These are phyloP conservation scores for Saccharomycopsis phalli DNA, from an alignment of 1,139 yeast genomes.

Conservation along the genomic window DNA sequence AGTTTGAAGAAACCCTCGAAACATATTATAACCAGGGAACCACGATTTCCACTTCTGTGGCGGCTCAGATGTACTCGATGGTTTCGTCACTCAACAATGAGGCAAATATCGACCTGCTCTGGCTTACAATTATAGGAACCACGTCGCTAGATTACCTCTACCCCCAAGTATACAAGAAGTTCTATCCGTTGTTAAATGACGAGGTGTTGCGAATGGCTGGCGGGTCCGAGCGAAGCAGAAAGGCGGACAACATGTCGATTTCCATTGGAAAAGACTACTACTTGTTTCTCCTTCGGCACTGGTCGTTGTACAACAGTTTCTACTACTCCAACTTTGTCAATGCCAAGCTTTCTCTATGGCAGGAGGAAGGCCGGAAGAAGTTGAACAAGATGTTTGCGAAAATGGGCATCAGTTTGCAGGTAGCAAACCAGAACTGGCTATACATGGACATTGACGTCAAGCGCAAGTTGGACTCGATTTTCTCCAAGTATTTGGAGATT, in stretches of 20 bases:
- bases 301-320: conserved; percentile 89
- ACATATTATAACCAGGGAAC: conserved; percentile 78
- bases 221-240: conserved; percentile 24
- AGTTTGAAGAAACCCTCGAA: conserved; percentile 51
- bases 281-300: conserved; percentile 78
- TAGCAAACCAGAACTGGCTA: conserved; percentile 88
- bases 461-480: conserved; percentile 59
- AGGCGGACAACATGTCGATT: conserved; percentile 58
- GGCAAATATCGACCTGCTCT: conserved; percentile 53
- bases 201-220: conserved; percentile 71
- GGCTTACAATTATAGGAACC: conserved; percentile 88
- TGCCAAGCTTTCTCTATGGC: conserved; percentile 80
- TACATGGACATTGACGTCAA: conserved; percentile 81
- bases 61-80: conserved; percentile 74
- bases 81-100: conserved; percentile 68
- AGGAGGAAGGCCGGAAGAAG: conserved; percentile 82
- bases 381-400: conserved; percentile 88
- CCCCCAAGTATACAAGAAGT: conserved; percentile 66
- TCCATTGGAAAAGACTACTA: conserved; percentile 78
- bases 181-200: conserved; percentile 68
- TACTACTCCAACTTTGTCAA: conserved; percentile 84
- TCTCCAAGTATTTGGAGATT: conserved; percentile 58
- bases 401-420: conserved; percentile 88
- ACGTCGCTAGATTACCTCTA: conserved; percentile 69
- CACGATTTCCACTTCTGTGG: conserved; percentile 62